Evolutionary conservation across 768 basidiomycete genomes (phyloP), one percentile per base, ranked within the genome.

Genomic region (Tylopilus rubrobrunneus): DNA sequence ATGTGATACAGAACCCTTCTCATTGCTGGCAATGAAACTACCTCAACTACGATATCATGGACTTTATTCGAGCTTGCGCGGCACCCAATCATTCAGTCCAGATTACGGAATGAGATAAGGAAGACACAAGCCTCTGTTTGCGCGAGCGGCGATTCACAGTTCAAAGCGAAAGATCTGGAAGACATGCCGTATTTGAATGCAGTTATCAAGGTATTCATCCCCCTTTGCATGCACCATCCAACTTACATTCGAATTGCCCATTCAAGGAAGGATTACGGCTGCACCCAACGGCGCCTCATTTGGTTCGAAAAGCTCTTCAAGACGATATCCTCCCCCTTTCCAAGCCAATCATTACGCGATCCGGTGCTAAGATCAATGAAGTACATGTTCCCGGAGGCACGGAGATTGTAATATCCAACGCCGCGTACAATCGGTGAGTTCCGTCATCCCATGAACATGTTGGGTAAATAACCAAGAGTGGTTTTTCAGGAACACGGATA

Each of bases 311-410:
- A 52, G 74, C 82, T 0, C 69, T 66, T 5, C 65, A 70, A 31
- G 83, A 87, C 60, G 80, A 84, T 47, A 63, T 82, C 17, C 62
- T 87, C n/a, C 84, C 86, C 0, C 74, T 87, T 23, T 78, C 80
- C 4, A 74, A 71, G 47, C 81, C 81, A 3, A 74, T 83, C 47
- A 70, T 58, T 50, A 77, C 75, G 5, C 64, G 64, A 23, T 74
- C 73, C 3, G 83, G 82, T 4, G 69, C 74, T 48, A 51, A 68
- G 19, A 59, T 80, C 51, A 65, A 62, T 1, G 69, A 78, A 47
- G 47, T 85, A 10, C 74, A 76, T 2, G 71, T 84, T 39, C 75
- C 78, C 5, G 77, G 77, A 58, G 79, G 80, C 4, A 75, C 73
- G 28, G 77, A 78, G 34, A 64, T 84, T 7, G 67, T 79, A 5